These are phyloP conservation scores for Colletotrichum destructivum DNA, from an alignment of 2,329 filamentous ascomycete species.

Conservation along the genomic window DNA sequence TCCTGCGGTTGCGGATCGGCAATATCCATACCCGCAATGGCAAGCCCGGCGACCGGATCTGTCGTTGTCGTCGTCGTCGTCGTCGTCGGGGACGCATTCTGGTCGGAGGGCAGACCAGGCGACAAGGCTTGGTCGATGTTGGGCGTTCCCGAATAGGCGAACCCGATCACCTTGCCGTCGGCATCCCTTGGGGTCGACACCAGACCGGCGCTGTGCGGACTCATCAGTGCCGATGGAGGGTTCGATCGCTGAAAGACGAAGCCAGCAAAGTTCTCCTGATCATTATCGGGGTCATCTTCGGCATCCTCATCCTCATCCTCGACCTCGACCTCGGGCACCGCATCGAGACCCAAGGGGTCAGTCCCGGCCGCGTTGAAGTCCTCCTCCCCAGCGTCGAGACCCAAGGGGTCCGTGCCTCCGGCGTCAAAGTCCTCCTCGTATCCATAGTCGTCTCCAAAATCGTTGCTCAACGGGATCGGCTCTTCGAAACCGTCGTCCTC, in stretches of 20 bases:
- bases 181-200: slow-evolving; percentile 69
- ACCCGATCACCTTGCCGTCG: slow-evolving; percentile 70
- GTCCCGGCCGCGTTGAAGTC: slow-evolving; percentile 26
- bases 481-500: slow-evolving; percentile 78
- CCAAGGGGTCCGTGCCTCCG: slow-evolving; percentile 45
- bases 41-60: slow-evolving; percentile 55
- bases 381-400: slow-evolving; percentile 32
- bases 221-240: slow-evolving; percentile 65
- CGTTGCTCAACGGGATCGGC: slow-evolving; percentile 73
- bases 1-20: slow-evolving; percentile 36
- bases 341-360: slow-evolving; percentile 21
- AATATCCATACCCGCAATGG: slow-evolving; percentile 57
- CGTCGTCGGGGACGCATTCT: slow-evolving; percentile 27
- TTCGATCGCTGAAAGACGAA: slow-evolving; percentile 72
- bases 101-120: slow-evolving; percentile 24
- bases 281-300: slow-evolving; percentile 64
- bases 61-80: slow-evolving; percentile 30
- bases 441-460: slow-evolving; percentile 56
- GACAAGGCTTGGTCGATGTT: slow-evolving; percentile 43
- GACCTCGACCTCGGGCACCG: slow-evolving; percentile 31
- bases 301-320: slow-evolving; percentile 44
- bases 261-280: slow-evolving; percentile 74
- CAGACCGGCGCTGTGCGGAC: slow-evolving; percentile 63
- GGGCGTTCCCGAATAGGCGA: slow-evolving; percentile 65
- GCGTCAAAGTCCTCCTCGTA: slow-evolving; percentile 51